Conservation (phyloP, 169 alveolate genomes). For the Sarcocystis neurona region DNA sequence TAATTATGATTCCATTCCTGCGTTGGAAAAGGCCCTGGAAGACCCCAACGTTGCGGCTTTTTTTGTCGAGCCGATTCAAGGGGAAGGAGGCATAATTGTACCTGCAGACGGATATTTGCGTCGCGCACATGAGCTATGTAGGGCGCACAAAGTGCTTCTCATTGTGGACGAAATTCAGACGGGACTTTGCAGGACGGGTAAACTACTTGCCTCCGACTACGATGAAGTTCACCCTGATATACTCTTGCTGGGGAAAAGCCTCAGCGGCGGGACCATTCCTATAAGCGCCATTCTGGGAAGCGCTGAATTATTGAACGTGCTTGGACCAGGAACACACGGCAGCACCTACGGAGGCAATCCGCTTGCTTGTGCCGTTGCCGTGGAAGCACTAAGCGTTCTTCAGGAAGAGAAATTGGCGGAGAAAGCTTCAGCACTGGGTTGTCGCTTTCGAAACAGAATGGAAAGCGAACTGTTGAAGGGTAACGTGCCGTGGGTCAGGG, state of each 20-base stretch:
- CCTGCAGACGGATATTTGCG: constrained; percentile 85
- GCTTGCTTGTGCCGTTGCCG: constrained; percentile 85
- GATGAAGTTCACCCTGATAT: constrained; percentile 88
- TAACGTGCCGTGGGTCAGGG: constrained; percentile 69
- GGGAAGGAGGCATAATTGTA: constrained; percentile 94
- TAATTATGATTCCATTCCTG: constrained; percentile 69
- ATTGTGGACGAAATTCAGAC: constrained; percentile 91
- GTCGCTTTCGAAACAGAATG: background rate
- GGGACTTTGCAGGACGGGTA: constrained; percentile 93
- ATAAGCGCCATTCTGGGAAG: constrained; percentile 87
- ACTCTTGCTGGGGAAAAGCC: constrained; percentile 88
- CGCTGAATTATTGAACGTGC: constrained; percentile 84
- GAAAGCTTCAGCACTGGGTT: constrained; percentile 71
- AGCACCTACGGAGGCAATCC: constrained; percentile 91
- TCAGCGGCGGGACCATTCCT: constrained; percentile 92
- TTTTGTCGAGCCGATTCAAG: constrained; percentile 92
- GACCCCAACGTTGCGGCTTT: constrained; percentile 86
- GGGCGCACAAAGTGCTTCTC: constrained; percentile 72
- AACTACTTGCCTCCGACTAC: constrained; percentile 78
- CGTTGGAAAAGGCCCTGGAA: constrained; percentile 72
- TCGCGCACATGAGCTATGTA: constrained; percentile 82
- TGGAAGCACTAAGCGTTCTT: constrained; percentile 83
- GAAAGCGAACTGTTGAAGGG: constrained; percentile 9
- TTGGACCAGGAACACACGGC: constrained; percentile 94
- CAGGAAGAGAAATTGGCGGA: constrained; percentile 85